phyloP scores from a whole-genome alignment of 495 filamentous ascomycete species.

The Aspergillus leporis region DNA sequence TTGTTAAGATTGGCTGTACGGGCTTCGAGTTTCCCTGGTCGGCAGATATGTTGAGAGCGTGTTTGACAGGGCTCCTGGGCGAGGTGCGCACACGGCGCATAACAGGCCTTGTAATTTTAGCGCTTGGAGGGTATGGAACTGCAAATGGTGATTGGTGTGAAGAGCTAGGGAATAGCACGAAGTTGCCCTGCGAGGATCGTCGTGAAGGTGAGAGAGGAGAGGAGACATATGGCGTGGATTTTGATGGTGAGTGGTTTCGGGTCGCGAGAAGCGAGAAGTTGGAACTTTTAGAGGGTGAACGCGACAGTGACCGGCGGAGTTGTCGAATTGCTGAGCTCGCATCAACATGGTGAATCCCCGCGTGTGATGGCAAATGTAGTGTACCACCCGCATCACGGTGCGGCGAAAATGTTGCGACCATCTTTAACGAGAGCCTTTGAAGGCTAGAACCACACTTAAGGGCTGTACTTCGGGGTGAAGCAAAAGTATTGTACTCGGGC shows the following conservation, averaged over 20 bases:
- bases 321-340: constrained; percentile 73
- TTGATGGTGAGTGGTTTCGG: constrained; percentile 56
- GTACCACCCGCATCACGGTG: constrained; percentile 70
- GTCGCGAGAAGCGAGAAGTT: constrained; percentile 63
- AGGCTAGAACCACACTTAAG: not conserved
- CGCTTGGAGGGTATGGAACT: constrained; percentile 53
- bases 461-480: not conserved
- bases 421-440: constrained; percentile 22
- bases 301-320: constrained; percentile 78
- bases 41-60: constrained; percentile 66
- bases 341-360: constrained; percentile 76
- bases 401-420: constrained; percentile 56
- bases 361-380: constrained; percentile 79
- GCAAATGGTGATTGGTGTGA: constrained; percentile 52
- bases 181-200: constrained; percentile 44
- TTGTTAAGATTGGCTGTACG: constrained; percentile 33
- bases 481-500: constrained; percentile 5
- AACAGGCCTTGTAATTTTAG: constrained; percentile 46
- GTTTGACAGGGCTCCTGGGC: constrained; percentile 74
- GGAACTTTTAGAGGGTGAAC: constrained; percentile 78
- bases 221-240: constrained; percentile 44
- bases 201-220: constrained; percentile 54
- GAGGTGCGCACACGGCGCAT: constrained; percentile 61
- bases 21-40: constrained; percentile 69
- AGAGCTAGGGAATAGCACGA: constrained; percentile 49